These are phyloP conservation scores for Aureobasidium musti DNA, from an alignment of 2,329 filamentous ascomycete species.

Conservation along the genomic window DNA sequence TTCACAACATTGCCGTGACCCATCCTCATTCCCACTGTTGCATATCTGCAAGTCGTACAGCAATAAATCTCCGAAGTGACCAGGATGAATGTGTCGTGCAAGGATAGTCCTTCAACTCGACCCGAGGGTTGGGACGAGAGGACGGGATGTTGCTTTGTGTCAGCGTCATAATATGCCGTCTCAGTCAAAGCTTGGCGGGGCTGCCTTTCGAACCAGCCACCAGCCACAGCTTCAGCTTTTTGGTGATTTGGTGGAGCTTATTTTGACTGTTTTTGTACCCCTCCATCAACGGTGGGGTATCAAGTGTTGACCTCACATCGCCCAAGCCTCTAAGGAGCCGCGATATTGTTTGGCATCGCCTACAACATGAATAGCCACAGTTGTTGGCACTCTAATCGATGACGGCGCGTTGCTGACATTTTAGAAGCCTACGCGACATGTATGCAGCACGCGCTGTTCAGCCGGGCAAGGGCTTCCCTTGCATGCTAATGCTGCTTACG, in stretches of 20 bases:
- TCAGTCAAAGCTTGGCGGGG: conserved; percentile 5
- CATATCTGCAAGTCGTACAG: conserved; percentile 19
- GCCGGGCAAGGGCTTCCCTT: conserved; percentile 20
- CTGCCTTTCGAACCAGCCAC: background rate
- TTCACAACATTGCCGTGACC: background rate
- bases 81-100: conserved; percentile 10
- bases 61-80: conserved; percentile 20
- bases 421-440: conserved; percentile 1
- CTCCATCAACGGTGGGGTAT: background rate
- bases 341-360: background rate
- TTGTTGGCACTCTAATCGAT: conserved; percentile 4
- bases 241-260: conserved; percentile 12
- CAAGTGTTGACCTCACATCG: background rate
- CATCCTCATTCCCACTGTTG: background rate
- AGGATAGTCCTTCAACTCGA: conserved; percentile 15
- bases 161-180: conserved; percentile 19
- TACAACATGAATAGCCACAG: background rate
- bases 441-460: conserved; percentile 10
- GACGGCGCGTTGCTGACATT: conserved; percentile 7
- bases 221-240: conserved; percentile 11
- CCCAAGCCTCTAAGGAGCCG: background rate
- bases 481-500: conserved; percentile 7
- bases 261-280: background rate
- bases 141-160: conserved; percentile 20
- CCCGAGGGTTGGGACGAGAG: conserved; percentile 4